Evolutionary conservation across 495 filamentous ascomycete genomes (phyloP).

Genomic region (Podospora pseudocomata): DNA sequence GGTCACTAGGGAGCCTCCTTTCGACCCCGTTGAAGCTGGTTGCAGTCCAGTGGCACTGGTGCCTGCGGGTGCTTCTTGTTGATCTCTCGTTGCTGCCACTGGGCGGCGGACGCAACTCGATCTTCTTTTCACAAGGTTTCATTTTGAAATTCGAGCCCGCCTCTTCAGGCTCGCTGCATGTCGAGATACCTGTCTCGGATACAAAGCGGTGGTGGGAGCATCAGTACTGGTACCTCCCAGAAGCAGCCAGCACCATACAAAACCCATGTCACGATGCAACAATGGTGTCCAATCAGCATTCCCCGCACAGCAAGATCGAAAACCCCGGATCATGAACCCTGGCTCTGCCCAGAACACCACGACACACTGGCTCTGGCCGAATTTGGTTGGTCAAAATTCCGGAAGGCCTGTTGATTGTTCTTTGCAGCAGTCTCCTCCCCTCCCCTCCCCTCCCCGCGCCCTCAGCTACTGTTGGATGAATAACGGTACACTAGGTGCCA

Average conservation of each 20-base stretch:
- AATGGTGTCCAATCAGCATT: not conserved
- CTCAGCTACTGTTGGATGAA: not conserved
- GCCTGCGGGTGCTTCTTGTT: not conserved
- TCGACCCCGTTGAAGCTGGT: not conserved
- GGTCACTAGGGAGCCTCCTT: not conserved
- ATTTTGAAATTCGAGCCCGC: constrained; percentile 1
- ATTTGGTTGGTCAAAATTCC: constrained; percentile 7
- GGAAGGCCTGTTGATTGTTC: constrained; percentile 4
- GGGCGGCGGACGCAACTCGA: not conserved
- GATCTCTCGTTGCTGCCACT: not conserved
- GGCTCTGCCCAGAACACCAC: constrained; percentile 25
- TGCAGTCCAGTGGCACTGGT: not conserved
- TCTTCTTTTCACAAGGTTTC: constrained; percentile 6
- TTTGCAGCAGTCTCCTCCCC: not conserved
- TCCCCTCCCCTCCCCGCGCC: too few species aligned
- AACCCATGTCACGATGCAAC: constrained; percentile 24
- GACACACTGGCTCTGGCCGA: constrained; percentile 22
- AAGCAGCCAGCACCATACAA: constrained; percentile 18
- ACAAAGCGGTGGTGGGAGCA: constrained; percentile 16
- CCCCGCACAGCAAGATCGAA: constrained; percentile 1
- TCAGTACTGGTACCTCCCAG: constrained; percentile 27
- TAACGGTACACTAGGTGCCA: not conserved
- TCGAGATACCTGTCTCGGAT: constrained; percentile 8
- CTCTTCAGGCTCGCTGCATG: constrained; percentile 1
- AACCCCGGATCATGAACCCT: not conserved